Percentiles rank a stretch among this genome's conserved stretches.
Evolutionary conservation across 129 eudicot genomes (phyloP).

Genomic region (Flaveria trinervia): DNA sequence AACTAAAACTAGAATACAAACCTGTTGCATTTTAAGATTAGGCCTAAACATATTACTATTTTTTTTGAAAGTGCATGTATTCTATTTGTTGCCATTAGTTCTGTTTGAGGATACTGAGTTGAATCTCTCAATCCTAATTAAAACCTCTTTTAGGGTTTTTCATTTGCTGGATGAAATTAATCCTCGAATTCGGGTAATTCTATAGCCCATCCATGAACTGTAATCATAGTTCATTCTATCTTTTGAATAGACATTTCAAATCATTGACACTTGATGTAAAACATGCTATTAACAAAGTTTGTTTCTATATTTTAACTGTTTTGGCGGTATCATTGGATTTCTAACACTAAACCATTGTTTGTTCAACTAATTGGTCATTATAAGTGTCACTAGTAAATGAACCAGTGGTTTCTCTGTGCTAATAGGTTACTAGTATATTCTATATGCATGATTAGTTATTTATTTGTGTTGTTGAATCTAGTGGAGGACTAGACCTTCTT

Average conservation of each 20-base stretch:
- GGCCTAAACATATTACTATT: too few species aligned
- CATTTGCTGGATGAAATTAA: constrained; percentile 53
- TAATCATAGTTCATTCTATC: neutral
- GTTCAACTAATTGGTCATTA: too few species aligned
- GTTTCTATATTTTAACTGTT: neutral
- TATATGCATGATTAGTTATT: neutral
- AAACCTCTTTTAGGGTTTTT: constrained; percentile 5
- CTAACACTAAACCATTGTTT: too few species aligned
- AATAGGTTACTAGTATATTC: too few species aligned
- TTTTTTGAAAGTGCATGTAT: too few species aligned
- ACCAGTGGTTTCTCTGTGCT: too few species aligned
- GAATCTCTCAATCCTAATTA: neutral
- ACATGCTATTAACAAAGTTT: neutral
- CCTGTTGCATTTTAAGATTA: too few species aligned
- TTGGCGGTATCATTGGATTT: neutral
- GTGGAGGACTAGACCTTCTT: constrained; percentile 94
- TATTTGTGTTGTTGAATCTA: constrained; percentile 20
- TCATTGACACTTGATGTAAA: neutral
- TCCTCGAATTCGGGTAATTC: constrained; percentile 83
- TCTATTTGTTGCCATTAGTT: too few species aligned
- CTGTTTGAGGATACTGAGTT: too few species aligned
- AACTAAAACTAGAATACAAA: too few species aligned
- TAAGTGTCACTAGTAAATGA: too few species aligned
- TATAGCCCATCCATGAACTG: neutral
- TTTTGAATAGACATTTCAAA: too few species aligned